phyloP scores from a whole-genome alignment of 1,284 basidiomycete species.

The Lentinula novae-zelandiae region DNA sequence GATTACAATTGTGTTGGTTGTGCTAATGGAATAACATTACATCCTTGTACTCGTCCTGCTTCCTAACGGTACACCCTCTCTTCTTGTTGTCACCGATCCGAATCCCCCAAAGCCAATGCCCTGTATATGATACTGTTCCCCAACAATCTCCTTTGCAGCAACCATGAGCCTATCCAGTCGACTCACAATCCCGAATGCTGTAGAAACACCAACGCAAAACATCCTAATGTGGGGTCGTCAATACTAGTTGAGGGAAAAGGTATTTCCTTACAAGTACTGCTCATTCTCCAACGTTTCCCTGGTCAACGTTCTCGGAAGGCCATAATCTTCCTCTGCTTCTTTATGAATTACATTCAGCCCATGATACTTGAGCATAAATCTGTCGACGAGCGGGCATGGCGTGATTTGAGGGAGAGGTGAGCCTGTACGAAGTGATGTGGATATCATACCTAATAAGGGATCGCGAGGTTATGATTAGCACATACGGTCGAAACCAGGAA shows the following conservation, averaged over 20 bases:
- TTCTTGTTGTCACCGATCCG: conserved; percentile 6
- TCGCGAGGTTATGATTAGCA: background rate
- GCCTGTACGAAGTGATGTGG: conserved; percentile 72
- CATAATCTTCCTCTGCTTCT: conserved; percentile 67
- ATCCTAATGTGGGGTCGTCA: conserved; percentile 34
- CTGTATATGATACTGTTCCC: conserved; percentile 76
- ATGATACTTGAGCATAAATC: conserved; percentile 62
- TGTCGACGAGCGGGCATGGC: conserved; percentile 76
- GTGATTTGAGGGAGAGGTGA: conserved; percentile 82
- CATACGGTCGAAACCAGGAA: background rate
- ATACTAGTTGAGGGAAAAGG: conserved; percentile 10
- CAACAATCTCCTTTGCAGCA: conserved; percentile 76
- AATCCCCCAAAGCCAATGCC: conserved; percentile 42
- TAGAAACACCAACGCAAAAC: conserved; percentile 75
- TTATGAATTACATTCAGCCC: conserved; percentile 63
- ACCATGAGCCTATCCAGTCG: conserved; percentile 72
- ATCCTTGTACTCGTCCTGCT: conserved; percentile 20
- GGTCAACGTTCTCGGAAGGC: conserved; percentile 60
- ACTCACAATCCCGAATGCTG: conserved; percentile 62
- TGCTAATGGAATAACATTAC: background rate
- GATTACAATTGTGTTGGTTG: background rate
- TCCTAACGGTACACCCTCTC: conserved; percentile 18
- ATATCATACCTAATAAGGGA: conserved; percentile 45
- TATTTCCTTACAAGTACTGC: conserved; percentile 56
- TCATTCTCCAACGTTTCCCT: conserved; percentile 64